Base-by-base conservation (phyloP, 192 early-diverging fungal species). In the Gigaspora rosea region DNA sequence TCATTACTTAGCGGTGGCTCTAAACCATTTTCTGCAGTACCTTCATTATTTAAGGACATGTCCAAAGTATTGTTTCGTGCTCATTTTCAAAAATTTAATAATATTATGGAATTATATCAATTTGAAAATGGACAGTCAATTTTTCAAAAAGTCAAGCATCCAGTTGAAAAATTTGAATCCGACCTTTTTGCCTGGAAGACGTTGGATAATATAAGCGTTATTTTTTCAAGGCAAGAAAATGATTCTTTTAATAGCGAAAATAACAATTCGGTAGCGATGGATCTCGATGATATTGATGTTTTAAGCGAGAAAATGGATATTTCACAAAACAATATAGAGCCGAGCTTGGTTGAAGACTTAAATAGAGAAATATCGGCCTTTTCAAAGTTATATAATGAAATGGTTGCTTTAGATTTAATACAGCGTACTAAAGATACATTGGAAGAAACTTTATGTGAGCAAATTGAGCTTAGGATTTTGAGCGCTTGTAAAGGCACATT, bases 171-270 rank as follows among this genome's bases (percentile, higher is more conserved):
- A 13, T 64, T 64, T 27, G 62, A 35, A 64, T 33, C 12, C 12
- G 62, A 65, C 9, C 62, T 75, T 32, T 75, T 75, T 49, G 57
- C 49, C 15, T 75, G 74, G 74, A 75, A 64, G 65, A 50, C 61
- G 9, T 65, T 16, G 15, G 74, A 75, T 75, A 62, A 63, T 35
- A 59, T 75, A 35, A 75, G 35, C 51, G 7, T 35, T 27, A 35
- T 75, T 27, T 62, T 35, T 47, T 10, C 20, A 27, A 33, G 20
- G 8, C 62, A 64, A 75, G 74, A 75, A 51, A 50, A 52, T 49
- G 35, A 36, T 33, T 2, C 51, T 75, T 22, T 32, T 46, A 8
- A 48, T 13, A 18, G 47, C 11, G 62, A 75, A 35, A 35, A 61
- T 15, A 27, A 62, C 47, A 13, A 22, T 13, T 64, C 33, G 11